phyloP scores from a whole-genome alignment of 441 rosid species.

The Daphne laureola region DNA sequence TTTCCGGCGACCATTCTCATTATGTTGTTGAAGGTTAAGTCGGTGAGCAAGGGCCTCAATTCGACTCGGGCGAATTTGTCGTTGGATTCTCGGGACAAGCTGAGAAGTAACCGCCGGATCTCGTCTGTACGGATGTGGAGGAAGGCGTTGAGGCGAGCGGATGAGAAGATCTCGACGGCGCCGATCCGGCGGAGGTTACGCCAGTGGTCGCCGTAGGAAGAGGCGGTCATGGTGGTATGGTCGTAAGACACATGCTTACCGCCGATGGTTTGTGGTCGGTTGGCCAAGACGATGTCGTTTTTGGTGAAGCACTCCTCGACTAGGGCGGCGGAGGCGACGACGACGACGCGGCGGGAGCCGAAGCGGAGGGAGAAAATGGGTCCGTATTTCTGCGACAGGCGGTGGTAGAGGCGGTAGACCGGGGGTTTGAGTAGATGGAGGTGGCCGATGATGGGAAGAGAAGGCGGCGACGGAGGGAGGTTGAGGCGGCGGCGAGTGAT shows the following conservation, averaged over 20 bases:
- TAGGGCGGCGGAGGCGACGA: background rate
- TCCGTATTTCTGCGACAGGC: background rate
- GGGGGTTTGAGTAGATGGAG: slow-evolving; percentile 1
- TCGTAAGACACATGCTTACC: background rate
- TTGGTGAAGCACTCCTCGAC: slow-evolving; percentile 3
- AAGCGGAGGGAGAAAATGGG: slow-evolving; percentile 1
- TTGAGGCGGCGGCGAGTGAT: background rate
- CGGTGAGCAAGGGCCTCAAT: background rate
- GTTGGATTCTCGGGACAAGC: background rate
- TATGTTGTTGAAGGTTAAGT: slow-evolving; percentile 2
- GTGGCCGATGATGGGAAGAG: slow-evolving; percentile 4
- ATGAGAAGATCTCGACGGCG: slow-evolving; percentile 10
- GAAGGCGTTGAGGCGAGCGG: slow-evolving; percentile 3
- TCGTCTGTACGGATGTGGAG: background rate
- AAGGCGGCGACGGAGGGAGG: slow-evolving; percentile 2
- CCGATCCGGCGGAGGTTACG: slow-evolving; percentile 9
- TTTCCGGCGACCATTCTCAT: slow-evolving; percentile 7
- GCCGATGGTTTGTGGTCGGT: background rate
- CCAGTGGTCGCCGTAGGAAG: slow-evolving; percentile 3
- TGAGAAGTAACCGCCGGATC: slow-evolving; percentile 1
- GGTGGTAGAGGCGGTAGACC: background rate
- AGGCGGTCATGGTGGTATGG: background rate
- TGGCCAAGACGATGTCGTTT: slow-evolving; percentile 3
- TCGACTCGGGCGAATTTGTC: background rate
- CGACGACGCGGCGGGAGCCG: background rate